Base-by-base conservation (phyloP, 257 asterid species). In the Penstemon davidsonii region DNA sequence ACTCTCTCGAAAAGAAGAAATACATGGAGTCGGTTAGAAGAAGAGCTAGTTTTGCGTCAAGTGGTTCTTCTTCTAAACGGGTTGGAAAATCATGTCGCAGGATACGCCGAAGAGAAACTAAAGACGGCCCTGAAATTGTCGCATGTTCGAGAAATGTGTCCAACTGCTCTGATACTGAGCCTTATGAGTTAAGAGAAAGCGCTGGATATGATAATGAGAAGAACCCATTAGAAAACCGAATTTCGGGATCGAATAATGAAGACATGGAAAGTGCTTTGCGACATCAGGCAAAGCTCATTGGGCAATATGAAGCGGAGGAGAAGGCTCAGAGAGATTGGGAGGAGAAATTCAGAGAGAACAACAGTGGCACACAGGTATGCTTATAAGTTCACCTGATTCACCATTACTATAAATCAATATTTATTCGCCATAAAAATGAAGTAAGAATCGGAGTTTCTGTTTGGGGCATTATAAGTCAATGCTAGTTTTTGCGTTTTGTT, bases 271-370 rank as follows among this genome's bases (percentile, higher is more conserved):
- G 87, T 61, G 87, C 95, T 55, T 74, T 84, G 82, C 78, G 78
- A 54, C 88, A 75, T 73, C 93, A 87, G 77, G 87, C 80, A 2
- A 87, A 83, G 61, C 87, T 79, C 43, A 81, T 73, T 56, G 83
- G 79, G 43, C 84, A 73, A 68, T 85, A 75, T 60, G 93, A 84
- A 81, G 91, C 80, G 60, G 97, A 87, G 76, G 96, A 87, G 82
- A 90, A 80, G 64, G 86, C 92, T 50, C 96, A 92, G 73, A 82
- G 86, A 67, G 93, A 88, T 78, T 93, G 97, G 99, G 97, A 90
- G 82, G 96, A 88, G 75, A 93, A 82, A 67, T 85, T 80, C 81
- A 76, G 81, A 78, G 96, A 81, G 80, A 86, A 83, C 75, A 78
- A 82, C 76, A 67, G 75, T 73, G 66, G 78, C 78, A 66, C 81